These are phyloP conservation scores for Coemansia sp. DNA, from an alignment of 192 early-diverging fungal species.

Conservation along the genomic window DNA sequence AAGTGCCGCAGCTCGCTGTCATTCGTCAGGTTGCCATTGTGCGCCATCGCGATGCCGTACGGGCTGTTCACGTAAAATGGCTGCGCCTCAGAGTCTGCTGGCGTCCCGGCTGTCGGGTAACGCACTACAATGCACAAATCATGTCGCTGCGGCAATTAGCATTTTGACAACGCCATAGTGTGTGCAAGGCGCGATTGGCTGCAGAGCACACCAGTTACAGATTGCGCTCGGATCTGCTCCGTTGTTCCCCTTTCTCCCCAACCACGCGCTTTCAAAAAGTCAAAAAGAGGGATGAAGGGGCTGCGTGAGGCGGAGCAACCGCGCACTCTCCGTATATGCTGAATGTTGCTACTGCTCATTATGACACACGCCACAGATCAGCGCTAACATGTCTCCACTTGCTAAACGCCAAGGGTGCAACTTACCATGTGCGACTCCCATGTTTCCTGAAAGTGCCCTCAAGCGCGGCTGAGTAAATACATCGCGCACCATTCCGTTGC, in stretches of 20 bases:
- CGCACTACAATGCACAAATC: conserved; percentile 65
- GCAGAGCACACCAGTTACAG: not conserved
- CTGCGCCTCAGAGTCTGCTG: conserved; percentile 95
- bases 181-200: not conserved
- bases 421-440: conserved; percentile 97
- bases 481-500: conserved; percentile 98
- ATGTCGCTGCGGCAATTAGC: not conserved
- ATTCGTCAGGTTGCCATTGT: conserved; percentile 99
- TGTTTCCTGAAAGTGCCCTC: conserved; percentile 73
- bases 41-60: conserved; percentile 94
- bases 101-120: conserved; percentile 97
- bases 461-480: conserved; percentile 86
- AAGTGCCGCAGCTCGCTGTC: conserved; percentile 83
- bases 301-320: not conserved
- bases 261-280: too few species aligned
- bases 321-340: not conserved
- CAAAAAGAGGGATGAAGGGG: not conserved
- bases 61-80: conserved; percentile 99
- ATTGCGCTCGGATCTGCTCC: too few species aligned
- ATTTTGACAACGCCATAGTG: not conserved
- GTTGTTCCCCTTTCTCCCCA: too few species aligned
- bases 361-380: not conserved
- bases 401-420: not conserved
- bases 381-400: not conserved
- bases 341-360: not conserved